These are phyloP conservation scores for Talaromyces stipitatus DNA, from an alignment of 495 filamentous ascomycete genomes.

Conservation along the genomic window DNA sequence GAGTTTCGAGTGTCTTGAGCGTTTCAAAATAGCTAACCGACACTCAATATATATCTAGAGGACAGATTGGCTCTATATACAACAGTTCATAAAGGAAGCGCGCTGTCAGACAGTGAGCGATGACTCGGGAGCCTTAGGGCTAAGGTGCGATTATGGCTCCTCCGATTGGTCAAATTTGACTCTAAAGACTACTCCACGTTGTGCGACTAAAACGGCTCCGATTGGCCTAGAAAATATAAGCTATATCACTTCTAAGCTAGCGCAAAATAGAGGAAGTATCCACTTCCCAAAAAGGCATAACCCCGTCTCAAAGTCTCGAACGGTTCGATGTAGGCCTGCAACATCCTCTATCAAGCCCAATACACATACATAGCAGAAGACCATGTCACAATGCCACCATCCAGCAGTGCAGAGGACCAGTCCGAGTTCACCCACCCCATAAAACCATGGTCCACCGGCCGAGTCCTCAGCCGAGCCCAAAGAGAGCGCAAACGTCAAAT, in stretches of 20 bases:
- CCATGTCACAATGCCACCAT: neutral
- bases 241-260: neutral
- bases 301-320: neutral
- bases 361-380: neutral
- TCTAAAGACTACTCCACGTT: neutral
- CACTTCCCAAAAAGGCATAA: neutral
- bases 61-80: too few relatives aligned
- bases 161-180: neutral
- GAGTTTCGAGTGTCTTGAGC: neutral
- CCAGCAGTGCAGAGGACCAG: neutral
- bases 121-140: too few relatives aligned
- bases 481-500: neutral
- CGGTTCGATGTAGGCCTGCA: neutral
- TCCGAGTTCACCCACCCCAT: neutral
- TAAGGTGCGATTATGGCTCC: neutral
- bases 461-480: neutral
- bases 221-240: neutral
- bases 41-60: too few relatives aligned
- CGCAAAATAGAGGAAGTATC: neutral
- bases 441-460: constrained; percentile 2
- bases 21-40: neutral
- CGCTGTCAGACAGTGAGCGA: too few relatives aligned
- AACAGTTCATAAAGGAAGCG: too few relatives aligned
- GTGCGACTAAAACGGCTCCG: neutral
- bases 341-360: neutral